Base-by-base conservation (phyloP, 2,329 filamentous ascomycete species). In the Talaromyces sp. region DNA sequence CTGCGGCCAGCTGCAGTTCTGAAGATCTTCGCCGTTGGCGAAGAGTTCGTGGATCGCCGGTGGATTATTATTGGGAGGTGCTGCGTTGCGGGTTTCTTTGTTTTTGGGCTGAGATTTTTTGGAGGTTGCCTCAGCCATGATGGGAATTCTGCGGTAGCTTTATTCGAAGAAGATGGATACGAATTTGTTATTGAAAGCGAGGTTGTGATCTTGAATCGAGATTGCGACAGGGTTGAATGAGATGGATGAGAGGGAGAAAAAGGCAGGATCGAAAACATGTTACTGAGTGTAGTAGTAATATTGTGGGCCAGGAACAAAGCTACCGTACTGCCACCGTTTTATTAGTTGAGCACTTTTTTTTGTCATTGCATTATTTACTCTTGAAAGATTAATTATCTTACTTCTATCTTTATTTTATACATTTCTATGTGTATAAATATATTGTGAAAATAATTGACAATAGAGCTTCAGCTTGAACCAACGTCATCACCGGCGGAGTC, bases 1-100 rank as follows among this genome's bases (percentile, higher is more conserved):
- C n/a, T 88, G 83, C 2, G 87, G 80, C 92, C 92, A 96, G 53
- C 46, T 59, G 35, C 60, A 62, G 41, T 59, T 61, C 19, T 61
- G 59, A 2, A 61, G 59, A 38, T 61, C 59, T 58, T 61, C 51
- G n/a, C 55, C 29, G 5, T 55, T 55, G 19, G 58, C 21, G 5
- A 56, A 61, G 21, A 61, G 14, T 11, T 61, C 59, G n/a, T 41
- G 51, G 10, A 52, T 43, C 8, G 49, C 49, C 13, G 24, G 4
- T 24, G 27, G 49, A 19, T 49, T 49, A 19, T 49, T 49, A 1
- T 52, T 50, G 13, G 43, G 19, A 21, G 24, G 49, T 8, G 49
- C 26, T 19, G n/a, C 9, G 19, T 46, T 46, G 43, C 43, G 43
- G 43, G 24, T 14, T 43, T 9, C 43, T 46, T 46, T 46, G 43